A percentile compares a stretch with the other conserved stretches of the same genome.
Evolutionary conservation across 1,284 basidiomycete species (phyloP).

Genomic region (Singerocomus rubriflavus): DNA sequence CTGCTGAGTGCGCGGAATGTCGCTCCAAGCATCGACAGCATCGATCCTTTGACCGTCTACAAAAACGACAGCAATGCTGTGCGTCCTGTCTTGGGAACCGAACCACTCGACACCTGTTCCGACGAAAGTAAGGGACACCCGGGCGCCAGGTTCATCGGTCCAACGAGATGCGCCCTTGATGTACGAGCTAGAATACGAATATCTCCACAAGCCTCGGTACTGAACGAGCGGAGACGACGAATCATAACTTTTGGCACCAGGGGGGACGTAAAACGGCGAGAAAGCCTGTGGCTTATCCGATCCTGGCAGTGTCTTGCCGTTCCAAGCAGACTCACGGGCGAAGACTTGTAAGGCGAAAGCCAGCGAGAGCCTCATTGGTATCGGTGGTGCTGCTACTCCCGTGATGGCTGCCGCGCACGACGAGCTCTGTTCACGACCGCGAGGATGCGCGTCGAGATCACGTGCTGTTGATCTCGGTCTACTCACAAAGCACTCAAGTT

Average conservation of each 20-base stretch:
- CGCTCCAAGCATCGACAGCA: conserved; percentile 47
- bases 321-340: conserved; percentile 54
- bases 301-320: conserved; percentile 54
- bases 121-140: conserved; percentile 55
- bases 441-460: conserved; percentile 16
- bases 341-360: conserved; percentile 6
- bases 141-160: conserved; percentile 49
- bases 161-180: conserved; percentile 49
- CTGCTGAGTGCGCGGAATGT: conserved; percentile 48
- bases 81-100: conserved; percentile 51
- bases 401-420: neutral
- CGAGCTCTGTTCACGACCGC: neutral
- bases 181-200: conserved; percentile 49
- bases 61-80: conserved; percentile 56
- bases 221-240: conserved; percentile 60
- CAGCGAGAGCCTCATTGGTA: conserved; percentile 21
- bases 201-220: conserved; percentile 59
- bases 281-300: conserved; percentile 48
- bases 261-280: conserved; percentile 67
- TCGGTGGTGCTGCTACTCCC: neutral
- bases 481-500: conserved; percentile 5
- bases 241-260: conserved; percentile 67
- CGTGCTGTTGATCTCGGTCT: conserved; percentile 23
- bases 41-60: conserved; percentile 52
- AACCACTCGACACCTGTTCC: conserved; percentile 78